phyloP scores from a whole-genome alignment of 2,329 filamentous ascomycete species.

The Pseudocercospora fijiensis region DNA sequence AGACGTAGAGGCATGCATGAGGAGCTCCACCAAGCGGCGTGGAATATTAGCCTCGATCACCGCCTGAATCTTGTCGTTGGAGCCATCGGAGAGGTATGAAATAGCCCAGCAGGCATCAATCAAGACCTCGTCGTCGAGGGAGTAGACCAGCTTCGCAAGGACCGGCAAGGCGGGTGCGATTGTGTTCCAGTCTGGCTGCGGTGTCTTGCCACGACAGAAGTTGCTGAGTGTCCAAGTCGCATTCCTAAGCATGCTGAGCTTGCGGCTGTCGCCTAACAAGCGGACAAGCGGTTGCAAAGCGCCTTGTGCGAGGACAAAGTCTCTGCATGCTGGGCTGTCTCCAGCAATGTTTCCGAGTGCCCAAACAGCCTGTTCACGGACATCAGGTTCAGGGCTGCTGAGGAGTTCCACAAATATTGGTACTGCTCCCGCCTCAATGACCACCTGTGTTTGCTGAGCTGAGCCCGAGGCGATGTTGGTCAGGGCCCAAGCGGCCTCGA shows the following conservation, averaged over 20 bases:
- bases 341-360: constrained; percentile 97
- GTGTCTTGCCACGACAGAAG: constrained; percentile 99
- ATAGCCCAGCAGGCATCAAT: constrained; percentile 99
- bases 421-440: constrained; percentile 96
- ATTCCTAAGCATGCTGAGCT: constrained; percentile 98
- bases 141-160: constrained; percentile 95
- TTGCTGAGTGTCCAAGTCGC: constrained; percentile 99
- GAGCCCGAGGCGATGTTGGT: constrained; percentile 99
- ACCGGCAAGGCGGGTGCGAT: constrained; percentile 94
- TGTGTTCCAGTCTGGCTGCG: constrained; percentile 95
- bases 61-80: constrained; percentile 98
- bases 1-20: constrained; percentile 97
- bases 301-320: constrained; percentile 89
- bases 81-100: constrained; percentile 94
- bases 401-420: constrained; percentile 98
- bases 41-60: constrained; percentile 98
- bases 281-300: constrained; percentile 86
- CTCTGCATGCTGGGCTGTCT: constrained; percentile 94
- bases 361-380: constrained; percentile 97
- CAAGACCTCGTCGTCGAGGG: constrained; percentile 93
- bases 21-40: constrained; percentile 88
- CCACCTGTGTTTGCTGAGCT: constrained; percentile 94
- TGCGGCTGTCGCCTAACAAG: constrained; percentile 93
- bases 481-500: constrained; percentile 97
- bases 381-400: constrained; percentile 93